Evolutionary conservation across 2,329 filamentous ascomycete species (phyloP).

Genomic region (Phyllosticta citribraziliensis): DNA sequence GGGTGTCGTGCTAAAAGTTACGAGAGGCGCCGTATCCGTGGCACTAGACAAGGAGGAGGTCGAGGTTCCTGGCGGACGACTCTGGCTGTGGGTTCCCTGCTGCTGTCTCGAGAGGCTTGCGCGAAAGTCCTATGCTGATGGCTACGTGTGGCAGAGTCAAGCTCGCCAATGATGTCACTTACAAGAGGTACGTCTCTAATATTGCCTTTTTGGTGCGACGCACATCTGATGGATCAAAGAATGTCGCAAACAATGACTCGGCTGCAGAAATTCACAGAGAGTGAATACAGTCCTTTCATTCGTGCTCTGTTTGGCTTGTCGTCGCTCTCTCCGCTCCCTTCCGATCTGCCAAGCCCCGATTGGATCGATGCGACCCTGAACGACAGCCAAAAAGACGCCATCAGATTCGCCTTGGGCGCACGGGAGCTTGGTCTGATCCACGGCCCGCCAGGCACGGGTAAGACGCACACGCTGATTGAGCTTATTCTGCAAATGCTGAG

Average conservation of each 20-base stretch:
- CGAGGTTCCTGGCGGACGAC: conserved; percentile 44
- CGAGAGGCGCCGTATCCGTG: conserved; percentile 50
- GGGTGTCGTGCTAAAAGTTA: conserved; percentile 61
- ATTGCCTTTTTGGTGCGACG: not conserved
- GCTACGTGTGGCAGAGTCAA: conserved; percentile 42
- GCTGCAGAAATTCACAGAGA: conserved; percentile 45
- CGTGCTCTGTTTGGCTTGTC: conserved; percentile 51
- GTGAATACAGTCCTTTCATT: conserved; percentile 49
- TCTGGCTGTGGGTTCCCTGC: conserved; percentile 49
- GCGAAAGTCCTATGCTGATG: conserved; percentile 23
- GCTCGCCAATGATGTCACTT: conserved; percentile 56
- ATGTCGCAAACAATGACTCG: conserved; percentile 56
- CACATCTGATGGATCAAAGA: conserved; percentile 23
- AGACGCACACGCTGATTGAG: conserved; percentile 93
- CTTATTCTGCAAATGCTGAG: conserved; percentile 83
- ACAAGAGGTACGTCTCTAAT: conserved; percentile 41
- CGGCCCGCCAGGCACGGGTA: conserved; percentile 90
- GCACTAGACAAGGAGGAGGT: conserved; percentile 58
- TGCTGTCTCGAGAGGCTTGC: not conserved
- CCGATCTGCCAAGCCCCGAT: conserved; percentile 38
- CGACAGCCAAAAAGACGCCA: conserved; percentile 52
- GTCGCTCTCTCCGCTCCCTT: conserved; percentile 40
- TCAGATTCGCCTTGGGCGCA: conserved; percentile 73
- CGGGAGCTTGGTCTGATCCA: conserved; percentile 83
- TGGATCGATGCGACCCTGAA: conserved; percentile 50